phyloP scores from a whole-genome alignment of 345 rosid species.

The Noccaea caerulescens region DNA sequence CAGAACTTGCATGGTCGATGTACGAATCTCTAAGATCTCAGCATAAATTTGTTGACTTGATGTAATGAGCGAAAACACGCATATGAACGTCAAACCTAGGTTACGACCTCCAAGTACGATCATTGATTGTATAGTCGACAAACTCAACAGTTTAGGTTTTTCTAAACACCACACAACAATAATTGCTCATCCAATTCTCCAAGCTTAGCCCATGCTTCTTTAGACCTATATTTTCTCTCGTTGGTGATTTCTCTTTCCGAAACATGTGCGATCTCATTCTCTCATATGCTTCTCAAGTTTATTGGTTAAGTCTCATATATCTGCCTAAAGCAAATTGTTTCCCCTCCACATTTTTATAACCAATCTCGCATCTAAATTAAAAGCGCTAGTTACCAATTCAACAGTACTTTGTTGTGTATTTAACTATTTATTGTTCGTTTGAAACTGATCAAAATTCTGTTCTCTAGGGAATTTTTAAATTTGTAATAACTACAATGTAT shows the following conservation, averaged over 20 bases:
- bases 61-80: slow-evolving; percentile 1
- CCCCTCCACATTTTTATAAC: not conserved
- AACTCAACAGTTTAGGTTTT: not conserved
- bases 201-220: slow-evolving; percentile 18
- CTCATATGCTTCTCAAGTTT: not conserved
- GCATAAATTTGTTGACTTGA: not conserved
- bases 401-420: not conserved
- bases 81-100: slow-evolving; percentile 15
- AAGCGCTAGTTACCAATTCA: not conserved
- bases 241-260: not conserved
- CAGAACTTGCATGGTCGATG: not conserved
- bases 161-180: not conserved
- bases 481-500: not conserved
- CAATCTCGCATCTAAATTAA: not conserved
- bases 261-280: not conserved
- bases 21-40: not conserved
- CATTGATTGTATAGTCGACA: not conserved
- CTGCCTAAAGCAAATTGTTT: not conserved
- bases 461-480: not conserved
- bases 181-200: not conserved
- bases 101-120: slow-evolving; percentile 5
- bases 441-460: not conserved
- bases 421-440: not conserved
- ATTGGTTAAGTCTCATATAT: not conserved
- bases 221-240: slow-evolving; percentile 11